A percentile compares a stretch with the other conserved stretches of the same genome.
phyloP scores from a whole-genome alignment of 73 alveolate genomes.

The Stentor coeruleus region DNA sequence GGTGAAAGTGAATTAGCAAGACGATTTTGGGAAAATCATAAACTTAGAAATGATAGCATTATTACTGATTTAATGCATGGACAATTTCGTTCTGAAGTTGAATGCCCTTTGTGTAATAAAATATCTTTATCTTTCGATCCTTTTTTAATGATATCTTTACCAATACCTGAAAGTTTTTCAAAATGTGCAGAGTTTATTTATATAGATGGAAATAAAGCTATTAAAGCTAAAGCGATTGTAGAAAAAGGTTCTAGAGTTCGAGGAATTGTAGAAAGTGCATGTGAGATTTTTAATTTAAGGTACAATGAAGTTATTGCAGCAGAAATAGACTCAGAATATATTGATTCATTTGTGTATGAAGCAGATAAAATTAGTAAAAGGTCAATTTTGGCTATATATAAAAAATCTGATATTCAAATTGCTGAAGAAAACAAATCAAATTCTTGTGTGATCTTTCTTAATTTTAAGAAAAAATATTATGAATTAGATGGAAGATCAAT shows the following conservation, averaged over 20 bases:
- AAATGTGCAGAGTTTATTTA: background rate
- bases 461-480: background rate
- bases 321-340: background rate
- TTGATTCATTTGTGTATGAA: background rate
- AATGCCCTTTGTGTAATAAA: slow-evolving; percentile 81
- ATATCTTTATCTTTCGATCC: slow-evolving; percentile 93
- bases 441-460: too few relatives aligned
- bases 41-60: slow-evolving; percentile 86
- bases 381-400: background rate
- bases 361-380: background rate
- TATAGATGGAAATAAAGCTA: background rate
- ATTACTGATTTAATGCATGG: slow-evolving; percentile 92
- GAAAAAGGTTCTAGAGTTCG: background rate
- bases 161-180: slow-evolving; percentile 67
- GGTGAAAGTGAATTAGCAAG: slow-evolving; percentile 76
- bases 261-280: background rate
- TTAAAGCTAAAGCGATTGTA: background rate
- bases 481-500: background rate
- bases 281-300: background rate
- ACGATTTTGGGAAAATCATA: slow-evolving; percentile 81
- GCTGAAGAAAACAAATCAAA: background rate
- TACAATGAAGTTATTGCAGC: background rate
- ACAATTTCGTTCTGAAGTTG: slow-evolving; percentile 80
- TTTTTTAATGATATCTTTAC: slow-evolving; percentile 81
- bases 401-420: background rate